Percentiles rank a stretch among this genome's conserved stretches.
phyloP scores from a whole-genome alignment of 345 rosid genomes.

The Camelina laxa region DNA sequence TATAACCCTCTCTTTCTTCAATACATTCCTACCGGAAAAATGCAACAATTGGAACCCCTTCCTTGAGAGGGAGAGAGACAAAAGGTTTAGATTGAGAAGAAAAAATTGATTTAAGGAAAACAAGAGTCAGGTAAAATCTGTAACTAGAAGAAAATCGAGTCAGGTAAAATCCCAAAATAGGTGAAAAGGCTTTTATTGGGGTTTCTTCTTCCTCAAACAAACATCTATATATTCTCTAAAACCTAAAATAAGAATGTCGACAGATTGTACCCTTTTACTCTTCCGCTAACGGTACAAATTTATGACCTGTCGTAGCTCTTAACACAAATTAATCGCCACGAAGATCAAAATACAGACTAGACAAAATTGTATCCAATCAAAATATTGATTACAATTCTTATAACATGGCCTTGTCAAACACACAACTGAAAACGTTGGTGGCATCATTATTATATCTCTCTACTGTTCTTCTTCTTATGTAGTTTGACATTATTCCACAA shows the following conservation, averaged over 20 bases:
- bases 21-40: slow-evolving; percentile 20
- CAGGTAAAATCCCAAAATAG: slow-evolving; percentile 3
- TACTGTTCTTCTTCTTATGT: too few species aligned
- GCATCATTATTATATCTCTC: not conserved
- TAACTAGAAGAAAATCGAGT: too few species aligned
- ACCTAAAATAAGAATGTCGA: slow-evolving; percentile 36
- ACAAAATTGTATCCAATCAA: slow-evolving; percentile 7
- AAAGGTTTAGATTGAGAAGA: slow-evolving; percentile 6
- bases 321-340: not conserved
- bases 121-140: not conserved
- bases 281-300: not conserved
- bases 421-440: not conserved
- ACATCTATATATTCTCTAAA: slow-evolving; percentile 25
- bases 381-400: not conserved
- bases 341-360: slow-evolving; percentile 3
- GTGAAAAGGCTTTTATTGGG: slow-evolving; percentile 10
- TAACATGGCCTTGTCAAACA: slow-evolving; percentile 3
- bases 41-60: not conserved
- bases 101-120: slow-evolving; percentile 11
- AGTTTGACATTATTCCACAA: too few species aligned
- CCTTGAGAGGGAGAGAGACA: not conserved
- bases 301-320: slow-evolving; percentile 10
- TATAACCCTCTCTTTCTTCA: slow-evolving; percentile 20
- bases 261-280: slow-evolving; percentile 5
- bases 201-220: slow-evolving; percentile 37